phyloP scores from a whole-genome alignment of 2,329 filamentous ascomycete species.

The Berkeleyomyces basicola region DNA sequence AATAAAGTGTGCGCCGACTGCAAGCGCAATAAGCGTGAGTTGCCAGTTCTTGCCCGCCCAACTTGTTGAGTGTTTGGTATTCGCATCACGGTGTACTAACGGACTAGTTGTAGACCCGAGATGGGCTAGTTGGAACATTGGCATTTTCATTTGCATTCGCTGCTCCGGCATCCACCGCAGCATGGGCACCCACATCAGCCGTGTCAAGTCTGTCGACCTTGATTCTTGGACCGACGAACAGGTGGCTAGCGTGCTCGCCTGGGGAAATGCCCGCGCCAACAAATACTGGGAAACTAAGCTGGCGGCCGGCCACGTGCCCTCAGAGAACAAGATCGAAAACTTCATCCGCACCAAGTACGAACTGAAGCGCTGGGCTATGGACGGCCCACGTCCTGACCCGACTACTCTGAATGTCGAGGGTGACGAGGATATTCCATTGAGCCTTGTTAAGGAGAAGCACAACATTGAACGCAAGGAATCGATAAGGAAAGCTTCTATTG shows the following conservation, averaged over 20 bases:
- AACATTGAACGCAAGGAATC: slow-evolving; percentile 43
- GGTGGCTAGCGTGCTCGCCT: slow-evolving; percentile 78
- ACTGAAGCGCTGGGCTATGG: slow-evolving; percentile 98
- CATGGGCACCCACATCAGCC: slow-evolving; percentile 97
- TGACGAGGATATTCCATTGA: slow-evolving; percentile 62
- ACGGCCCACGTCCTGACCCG: slow-evolving; percentile 88
- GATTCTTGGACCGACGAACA: slow-evolving; percentile 99
- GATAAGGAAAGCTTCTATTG: slow-evolving; percentile 41
- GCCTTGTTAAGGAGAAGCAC: slow-evolving; percentile 50
- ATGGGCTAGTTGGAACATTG: slow-evolving; percentile 99
- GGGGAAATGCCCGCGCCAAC: slow-evolving; percentile 93
- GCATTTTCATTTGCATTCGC: slow-evolving; percentile 93
- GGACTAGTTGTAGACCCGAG: slow-evolving; percentile 51
- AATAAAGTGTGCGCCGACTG: slow-evolving; percentile 98
- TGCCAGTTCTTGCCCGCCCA: not conserved
- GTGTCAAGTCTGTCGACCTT: slow-evolving; percentile 94
- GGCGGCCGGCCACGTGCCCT: slow-evolving; percentile 76
- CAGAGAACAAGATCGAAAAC: slow-evolving; percentile 97
- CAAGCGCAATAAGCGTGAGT: slow-evolving; percentile 93
- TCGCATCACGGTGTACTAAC: slow-evolving; percentile 3
- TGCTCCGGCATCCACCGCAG: slow-evolving; percentile 97
- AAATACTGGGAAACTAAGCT: slow-evolving; percentile 98
- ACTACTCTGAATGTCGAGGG: slow-evolving; percentile 58
- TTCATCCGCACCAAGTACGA: slow-evolving; percentile 99
- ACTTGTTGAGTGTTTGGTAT: not conserved